Conservation (phyloP, 257 asterid species). For the Solanum piurae region DNA sequence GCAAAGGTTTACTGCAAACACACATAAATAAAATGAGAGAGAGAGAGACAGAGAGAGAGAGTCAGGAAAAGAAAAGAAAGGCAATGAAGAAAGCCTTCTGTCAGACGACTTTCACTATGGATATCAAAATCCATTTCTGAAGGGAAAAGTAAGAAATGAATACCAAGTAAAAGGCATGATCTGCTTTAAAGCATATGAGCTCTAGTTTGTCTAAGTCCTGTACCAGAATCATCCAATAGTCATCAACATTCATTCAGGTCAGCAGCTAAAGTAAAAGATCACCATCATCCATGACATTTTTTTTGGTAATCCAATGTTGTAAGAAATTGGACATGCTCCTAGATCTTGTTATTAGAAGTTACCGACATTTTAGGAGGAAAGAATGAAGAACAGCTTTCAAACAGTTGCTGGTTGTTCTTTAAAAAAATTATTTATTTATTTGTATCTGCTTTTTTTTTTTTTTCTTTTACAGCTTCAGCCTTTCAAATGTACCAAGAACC, state of each 20-base stretch:
- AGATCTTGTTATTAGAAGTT: not conserved
- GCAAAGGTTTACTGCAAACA: constrained; percentile 66
- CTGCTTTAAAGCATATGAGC: not conserved
- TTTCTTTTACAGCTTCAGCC: not conserved
- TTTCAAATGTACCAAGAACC: not conserved
- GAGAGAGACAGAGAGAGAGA: not conserved
- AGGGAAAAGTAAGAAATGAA: not conserved
- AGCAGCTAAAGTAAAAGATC: not conserved
- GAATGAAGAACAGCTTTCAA: not conserved
- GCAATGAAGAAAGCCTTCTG: not conserved
- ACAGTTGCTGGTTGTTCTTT: not conserved
- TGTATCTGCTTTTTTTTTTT: not conserved
- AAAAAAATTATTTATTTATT: not conserved
- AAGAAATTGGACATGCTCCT: not conserved
- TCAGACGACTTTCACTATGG: not conserved
- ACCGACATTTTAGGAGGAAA: not conserved
- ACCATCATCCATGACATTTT: not conserved
- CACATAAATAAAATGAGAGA: constrained; percentile 6
- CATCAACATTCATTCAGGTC: not conserved
- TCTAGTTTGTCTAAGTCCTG: not conserved
- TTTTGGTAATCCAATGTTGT: not conserved
- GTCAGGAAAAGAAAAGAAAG: not conserved
- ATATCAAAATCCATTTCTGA: not conserved
- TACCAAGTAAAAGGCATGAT: not conserved
- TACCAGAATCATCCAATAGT: not conserved